phyloP scores from a whole-genome alignment of 805 yeast species.

The Metschnikowia koreensis region DNA sequence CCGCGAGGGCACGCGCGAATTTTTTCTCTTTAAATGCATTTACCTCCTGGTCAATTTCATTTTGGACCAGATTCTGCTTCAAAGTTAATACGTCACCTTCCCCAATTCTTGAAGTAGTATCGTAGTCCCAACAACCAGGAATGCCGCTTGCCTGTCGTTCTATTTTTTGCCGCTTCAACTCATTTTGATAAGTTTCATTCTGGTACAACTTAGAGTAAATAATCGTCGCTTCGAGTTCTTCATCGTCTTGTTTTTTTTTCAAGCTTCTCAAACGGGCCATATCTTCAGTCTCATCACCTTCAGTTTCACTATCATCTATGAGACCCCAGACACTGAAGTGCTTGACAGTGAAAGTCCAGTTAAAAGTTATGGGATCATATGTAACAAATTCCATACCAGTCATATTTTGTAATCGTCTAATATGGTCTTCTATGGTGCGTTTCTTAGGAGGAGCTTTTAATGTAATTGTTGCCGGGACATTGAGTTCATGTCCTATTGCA shows the following conservation, averaged over 20 bases:
- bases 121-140: constrained; percentile 39
- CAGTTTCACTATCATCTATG: constrained; percentile 54
- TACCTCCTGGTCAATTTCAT: constrained; percentile 31
- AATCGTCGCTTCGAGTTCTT: constrained; percentile 43
- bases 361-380: constrained; percentile 70
- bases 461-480: constrained; percentile 74
- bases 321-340: constrained; percentile 97
- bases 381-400: constrained; percentile 77
- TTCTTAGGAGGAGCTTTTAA: constrained; percentile 58
- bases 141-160: constrained; percentile 28
- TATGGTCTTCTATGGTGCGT: constrained; percentile 44
- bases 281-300: constrained; percentile 29
- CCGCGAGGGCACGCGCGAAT: constrained; percentile 23
- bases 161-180: constrained; percentile 35
- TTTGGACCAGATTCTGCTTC: constrained; percentile 30
- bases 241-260: constrained; percentile 33
- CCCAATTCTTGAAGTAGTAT: constrained; percentile 9
- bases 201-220: constrained; percentile 32
- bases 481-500: constrained; percentile 63
- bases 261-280: constrained; percentile 33
- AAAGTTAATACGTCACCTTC: constrained; percentile 24
- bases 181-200: constrained; percentile 28
- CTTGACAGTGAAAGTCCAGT: constrained; percentile 79
- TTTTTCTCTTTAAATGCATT: constrained; percentile 21
- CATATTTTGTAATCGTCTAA: constrained; percentile 49